phyloP scores from a whole-genome alignment of 495 filamentous ascomycete genomes.

The Penicillium soppii region DNA sequence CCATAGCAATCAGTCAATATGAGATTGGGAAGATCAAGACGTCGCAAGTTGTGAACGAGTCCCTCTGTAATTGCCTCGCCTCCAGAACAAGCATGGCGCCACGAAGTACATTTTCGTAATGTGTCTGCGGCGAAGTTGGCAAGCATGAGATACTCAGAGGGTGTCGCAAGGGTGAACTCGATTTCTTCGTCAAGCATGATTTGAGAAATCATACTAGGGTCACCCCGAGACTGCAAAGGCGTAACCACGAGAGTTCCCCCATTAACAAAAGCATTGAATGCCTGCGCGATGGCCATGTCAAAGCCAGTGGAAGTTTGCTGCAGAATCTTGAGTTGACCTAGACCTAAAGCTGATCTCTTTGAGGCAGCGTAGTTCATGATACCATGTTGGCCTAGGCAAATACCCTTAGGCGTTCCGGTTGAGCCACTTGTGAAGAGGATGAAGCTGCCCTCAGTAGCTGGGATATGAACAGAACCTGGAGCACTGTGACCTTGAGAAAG shows the following conservation, averaged over 20 bases:
- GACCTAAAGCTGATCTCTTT: background rate
- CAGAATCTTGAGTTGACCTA: background rate
- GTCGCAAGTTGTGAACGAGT: slow-evolving; percentile 9
- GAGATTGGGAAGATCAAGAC: background rate
- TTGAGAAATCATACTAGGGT: slow-evolving; percentile 27
- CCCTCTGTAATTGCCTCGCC: slow-evolving; percentile 21
- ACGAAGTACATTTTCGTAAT: slow-evolving; percentile 8
- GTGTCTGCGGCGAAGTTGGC: slow-evolving; percentile 19
- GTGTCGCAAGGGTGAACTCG: slow-evolving; percentile 37
- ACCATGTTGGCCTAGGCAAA: slow-evolving; percentile 20
- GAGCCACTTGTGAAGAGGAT: slow-evolving; percentile 35
- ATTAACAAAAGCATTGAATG: background rate
- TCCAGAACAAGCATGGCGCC: slow-evolving; percentile 23
- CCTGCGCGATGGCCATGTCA: too few species aligned
- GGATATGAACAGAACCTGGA: too few species aligned
- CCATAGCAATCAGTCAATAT: background rate
- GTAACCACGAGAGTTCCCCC: slow-evolving; percentile 30
- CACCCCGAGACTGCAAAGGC: slow-evolving; percentile 16
- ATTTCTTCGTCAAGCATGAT: slow-evolving; percentile 28
- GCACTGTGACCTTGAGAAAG: too few species aligned
- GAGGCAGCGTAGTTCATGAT: background rate
- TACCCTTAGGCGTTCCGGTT: slow-evolving; percentile 23
- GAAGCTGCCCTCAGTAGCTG: background rate
- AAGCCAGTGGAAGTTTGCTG: too few species aligned
- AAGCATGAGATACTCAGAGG: slow-evolving; percentile 39